Evolutionary conservation across 2,329 filamentous ascomycete genomes (phyloP).

Genomic region (Pestalotiopsis sp.): DNA sequence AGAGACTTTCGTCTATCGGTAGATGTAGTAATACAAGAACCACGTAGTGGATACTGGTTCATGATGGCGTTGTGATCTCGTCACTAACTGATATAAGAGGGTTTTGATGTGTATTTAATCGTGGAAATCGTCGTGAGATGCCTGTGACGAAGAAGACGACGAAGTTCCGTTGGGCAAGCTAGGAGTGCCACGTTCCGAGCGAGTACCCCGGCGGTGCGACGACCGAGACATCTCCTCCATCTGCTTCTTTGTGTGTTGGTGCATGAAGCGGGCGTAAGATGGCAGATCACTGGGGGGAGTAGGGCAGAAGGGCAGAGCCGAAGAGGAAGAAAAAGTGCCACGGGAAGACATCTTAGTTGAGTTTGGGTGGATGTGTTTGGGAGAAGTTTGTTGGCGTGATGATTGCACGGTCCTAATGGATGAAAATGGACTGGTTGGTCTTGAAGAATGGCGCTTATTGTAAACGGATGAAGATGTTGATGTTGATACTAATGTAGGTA

Average conservation of each 20-base stretch:
- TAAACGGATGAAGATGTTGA: neutral
- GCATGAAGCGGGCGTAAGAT: slow-evolving; percentile 62
- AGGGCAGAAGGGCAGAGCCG: slow-evolving; percentile 26
- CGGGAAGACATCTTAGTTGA: slow-evolving; percentile 26
- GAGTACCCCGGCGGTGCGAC: slow-evolving; percentile 34
- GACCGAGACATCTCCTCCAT: slow-evolving; percentile 60
- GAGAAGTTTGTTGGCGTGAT: neutral
- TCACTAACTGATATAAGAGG: too few species aligned
- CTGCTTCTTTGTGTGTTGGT: slow-evolving; percentile 65
- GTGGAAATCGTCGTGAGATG: slow-evolving; percentile 25
- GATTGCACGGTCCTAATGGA: too few species aligned
- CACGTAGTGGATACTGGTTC: too few species aligned
- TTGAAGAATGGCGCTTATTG: neutral
- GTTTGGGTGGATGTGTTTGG: slow-evolving; percentile 6
- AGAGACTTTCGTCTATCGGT: too few species aligned
- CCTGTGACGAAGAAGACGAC: slow-evolving; percentile 17
- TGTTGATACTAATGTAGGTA: neutral
- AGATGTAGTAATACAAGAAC: too few species aligned
- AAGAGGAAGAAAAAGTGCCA: slow-evolving; percentile 19
- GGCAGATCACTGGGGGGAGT: slow-evolving; percentile 32
- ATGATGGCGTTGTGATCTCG: too few species aligned
- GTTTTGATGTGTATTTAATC: slow-evolving; percentile 17
- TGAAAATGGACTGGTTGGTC: neutral
- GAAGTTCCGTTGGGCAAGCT: slow-evolving; percentile 29
- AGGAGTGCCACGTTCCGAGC: slow-evolving; percentile 16